Evolutionary conservation across 1,284 basidiomycete species (phyloP).

Genomic region (Trametes hirsuta): DNA sequence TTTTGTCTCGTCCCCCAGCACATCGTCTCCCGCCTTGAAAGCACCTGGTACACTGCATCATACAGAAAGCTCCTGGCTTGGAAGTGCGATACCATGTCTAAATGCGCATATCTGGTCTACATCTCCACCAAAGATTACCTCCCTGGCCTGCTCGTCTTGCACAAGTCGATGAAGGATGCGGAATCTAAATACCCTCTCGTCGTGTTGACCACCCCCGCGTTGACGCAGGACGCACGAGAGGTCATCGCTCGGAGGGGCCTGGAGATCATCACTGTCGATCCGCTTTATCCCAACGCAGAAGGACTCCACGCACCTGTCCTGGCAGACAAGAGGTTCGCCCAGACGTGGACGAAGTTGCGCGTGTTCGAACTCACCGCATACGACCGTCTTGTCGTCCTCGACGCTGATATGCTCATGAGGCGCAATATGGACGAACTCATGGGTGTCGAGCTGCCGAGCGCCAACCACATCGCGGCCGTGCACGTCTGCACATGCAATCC

Average conservation of each 20-base stretch:
- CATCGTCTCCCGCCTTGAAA: no score
- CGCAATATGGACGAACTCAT: conserved; percentile 94
- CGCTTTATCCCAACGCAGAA: conserved; percentile 56
- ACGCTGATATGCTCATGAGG: conserved; percentile 90
- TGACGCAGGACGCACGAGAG: conserved; percentile 57
- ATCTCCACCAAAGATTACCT: conserved; percentile 73
- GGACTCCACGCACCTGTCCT: conserved; percentile 51
- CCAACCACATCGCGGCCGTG: conserved; percentile 79
- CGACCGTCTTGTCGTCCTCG: conserved; percentile 83
- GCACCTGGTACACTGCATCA: no score
- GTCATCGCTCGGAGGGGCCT: conserved; percentile 62
- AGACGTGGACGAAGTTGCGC: conserved; percentile 91
- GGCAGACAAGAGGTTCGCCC: conserved; percentile 71
- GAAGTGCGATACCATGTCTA: conserved; percentile 32
- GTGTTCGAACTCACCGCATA: conserved; percentile 42
- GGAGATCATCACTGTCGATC: conserved; percentile 58
- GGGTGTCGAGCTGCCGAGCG: conserved; percentile 59
- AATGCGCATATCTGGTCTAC: conserved; percentile 60
- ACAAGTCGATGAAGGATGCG: conserved; percentile 69
- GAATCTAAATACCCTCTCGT: conserved; percentile 79
- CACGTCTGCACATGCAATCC: conserved; percentile 97
- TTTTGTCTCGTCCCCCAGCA: no score
- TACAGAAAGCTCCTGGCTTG: no score
- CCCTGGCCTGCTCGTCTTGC: conserved; percentile 74
- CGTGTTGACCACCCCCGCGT: conserved; percentile 73